Evolutionary conservation across 345 rosid species (phyloP).

Genomic region (Pugionium dolabratum): DNA sequence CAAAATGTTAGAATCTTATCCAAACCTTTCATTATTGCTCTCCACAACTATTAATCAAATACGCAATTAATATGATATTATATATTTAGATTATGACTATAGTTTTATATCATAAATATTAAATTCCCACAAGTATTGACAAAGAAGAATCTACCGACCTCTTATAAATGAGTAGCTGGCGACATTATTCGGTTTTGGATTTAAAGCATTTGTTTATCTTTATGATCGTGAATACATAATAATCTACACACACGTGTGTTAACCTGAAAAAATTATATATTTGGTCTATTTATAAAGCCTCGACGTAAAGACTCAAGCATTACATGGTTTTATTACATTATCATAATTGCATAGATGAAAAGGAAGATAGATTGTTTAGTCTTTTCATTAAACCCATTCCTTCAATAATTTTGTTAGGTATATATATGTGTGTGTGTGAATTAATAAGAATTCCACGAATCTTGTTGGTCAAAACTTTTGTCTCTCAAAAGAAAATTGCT

Average conservation of each 20-base stretch:
- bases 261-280: not conserved
- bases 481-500: not conserved
- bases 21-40: constrained; percentile 36
- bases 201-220: constrained; percentile 1
- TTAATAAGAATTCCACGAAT: not conserved
- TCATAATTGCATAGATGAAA: not conserved
- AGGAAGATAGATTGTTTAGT: not conserved
- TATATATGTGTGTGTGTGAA: not conserved
- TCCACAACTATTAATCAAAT: constrained; percentile 33
- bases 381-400: constrained; percentile 4
- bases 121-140: no score
- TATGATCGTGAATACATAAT: not conserved
- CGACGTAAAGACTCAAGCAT: constrained; percentile 21
- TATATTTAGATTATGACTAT: not conserved
- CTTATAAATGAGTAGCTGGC: not conserved
- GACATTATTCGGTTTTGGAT: not conserved
- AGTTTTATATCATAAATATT: no score
- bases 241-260: constrained; percentile 18
- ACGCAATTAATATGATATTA: constrained; percentile 34
- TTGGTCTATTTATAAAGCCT: not conserved
- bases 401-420: constrained; percentile 30
- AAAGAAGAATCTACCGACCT: not conserved
- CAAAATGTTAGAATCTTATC: constrained; percentile 28
- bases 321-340: not conserved
- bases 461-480: constrained; percentile 25